Evolutionary conservation across 768 basidiomycete species (phyloP).

Genomic region (Kwoniella mangroviensis): DNA sequence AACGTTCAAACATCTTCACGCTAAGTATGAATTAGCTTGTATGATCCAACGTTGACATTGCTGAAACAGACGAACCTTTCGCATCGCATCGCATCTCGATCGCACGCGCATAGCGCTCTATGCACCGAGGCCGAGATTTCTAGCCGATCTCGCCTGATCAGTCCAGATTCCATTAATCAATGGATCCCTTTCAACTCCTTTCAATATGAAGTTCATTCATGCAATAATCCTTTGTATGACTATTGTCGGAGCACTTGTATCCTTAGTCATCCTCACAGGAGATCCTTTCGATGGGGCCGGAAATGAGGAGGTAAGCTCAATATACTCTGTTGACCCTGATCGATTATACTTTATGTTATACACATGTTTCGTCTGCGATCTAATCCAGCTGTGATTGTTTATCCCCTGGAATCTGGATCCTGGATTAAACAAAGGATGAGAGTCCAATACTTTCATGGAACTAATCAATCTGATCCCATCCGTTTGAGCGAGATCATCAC

Average conservation of each 20-base stretch:
- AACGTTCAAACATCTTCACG: background rate
- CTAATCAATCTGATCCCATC: background rate
- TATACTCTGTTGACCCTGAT: background rate
- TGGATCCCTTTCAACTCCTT: background rate
- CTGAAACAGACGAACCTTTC: background rate
- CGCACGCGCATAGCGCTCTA: background rate
- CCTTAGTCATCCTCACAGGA: background rate
- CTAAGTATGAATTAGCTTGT: background rate
- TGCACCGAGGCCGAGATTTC: background rate
- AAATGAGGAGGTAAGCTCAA: background rate
- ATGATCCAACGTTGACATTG: background rate
- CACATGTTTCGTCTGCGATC: background rate
- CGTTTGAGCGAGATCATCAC: background rate
- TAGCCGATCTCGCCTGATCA: background rate
- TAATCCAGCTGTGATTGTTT: background rate
- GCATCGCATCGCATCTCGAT: too few species aligned
- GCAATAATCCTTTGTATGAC: background rate
- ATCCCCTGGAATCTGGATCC: background rate
- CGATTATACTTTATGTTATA: background rate
- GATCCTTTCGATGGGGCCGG: background rate
- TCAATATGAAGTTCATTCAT: background rate
- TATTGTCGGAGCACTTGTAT: background rate
- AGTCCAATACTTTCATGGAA: background rate
- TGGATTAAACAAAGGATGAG: background rate
- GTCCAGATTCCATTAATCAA: background rate